phyloP scores from a whole-genome alignment of 331 rosid species.

The Prunus yedoensis region DNA sequence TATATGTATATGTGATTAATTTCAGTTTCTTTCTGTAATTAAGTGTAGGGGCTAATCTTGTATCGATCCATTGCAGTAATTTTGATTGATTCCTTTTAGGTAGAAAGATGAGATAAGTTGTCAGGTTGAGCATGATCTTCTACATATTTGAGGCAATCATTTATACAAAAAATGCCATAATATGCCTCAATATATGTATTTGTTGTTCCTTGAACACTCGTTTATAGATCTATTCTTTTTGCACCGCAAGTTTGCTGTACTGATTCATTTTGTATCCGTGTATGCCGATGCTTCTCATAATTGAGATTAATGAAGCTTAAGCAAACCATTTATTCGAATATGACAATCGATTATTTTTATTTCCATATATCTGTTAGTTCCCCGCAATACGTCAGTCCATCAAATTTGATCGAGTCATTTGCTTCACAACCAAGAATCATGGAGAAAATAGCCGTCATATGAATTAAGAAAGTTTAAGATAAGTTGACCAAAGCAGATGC shows the following conservation, averaged over 20 bases:
- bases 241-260: too few species aligned
- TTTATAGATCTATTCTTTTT: background rate
- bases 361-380: background rate
- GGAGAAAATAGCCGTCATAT: constrained; percentile 5
- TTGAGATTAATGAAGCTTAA: background rate
- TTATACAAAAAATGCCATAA: constrained; percentile 2
- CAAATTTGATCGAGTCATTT: constrained; percentile 17
- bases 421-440: constrained; percentile 18
- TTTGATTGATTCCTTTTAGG: constrained; percentile 33
- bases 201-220: constrained; percentile 8
- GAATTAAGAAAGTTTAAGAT: background rate
- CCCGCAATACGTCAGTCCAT: constrained; percentile 1
- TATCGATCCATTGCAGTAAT: constrained; percentile 24
- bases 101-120: constrained; percentile 23
- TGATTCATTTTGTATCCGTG: too few species aligned
- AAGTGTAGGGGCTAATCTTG: constrained; percentile 50
- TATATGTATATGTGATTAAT: constrained; percentile 53
- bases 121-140: constrained; percentile 25
- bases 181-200: constrained; percentile 15
- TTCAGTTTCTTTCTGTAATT: constrained; percentile 39
- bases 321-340: background rate
- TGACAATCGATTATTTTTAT: background rate
- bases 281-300: background rate
- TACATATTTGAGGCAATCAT: constrained; percentile 19
- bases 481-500: background rate